phyloP scores from a whole-genome alignment of 768 basidiomycete genomes.

The Mycena alexandri region DNA sequence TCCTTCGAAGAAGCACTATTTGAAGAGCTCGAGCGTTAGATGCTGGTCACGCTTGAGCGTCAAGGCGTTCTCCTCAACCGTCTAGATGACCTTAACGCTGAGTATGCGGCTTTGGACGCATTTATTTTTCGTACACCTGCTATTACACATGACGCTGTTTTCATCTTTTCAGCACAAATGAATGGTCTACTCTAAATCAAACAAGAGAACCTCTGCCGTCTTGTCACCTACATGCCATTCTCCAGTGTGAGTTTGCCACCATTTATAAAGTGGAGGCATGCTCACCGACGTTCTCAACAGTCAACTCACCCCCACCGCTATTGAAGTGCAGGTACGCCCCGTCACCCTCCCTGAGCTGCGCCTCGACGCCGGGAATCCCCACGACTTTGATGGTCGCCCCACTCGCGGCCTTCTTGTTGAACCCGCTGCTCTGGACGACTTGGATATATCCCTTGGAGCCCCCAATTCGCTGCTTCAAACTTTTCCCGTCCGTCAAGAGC shows the following conservation, averaged over 20 bases:
- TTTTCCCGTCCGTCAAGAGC: constrained; percentile 69
- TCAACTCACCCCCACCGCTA: constrained; percentile 53
- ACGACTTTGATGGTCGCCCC: constrained; percentile 74
- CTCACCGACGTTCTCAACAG: constrained; percentile 78
- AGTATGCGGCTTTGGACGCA: too few relatives aligned
- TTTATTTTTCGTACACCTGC: too few relatives aligned
- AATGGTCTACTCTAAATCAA: constrained; percentile 71
- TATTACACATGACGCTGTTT: too few relatives aligned
- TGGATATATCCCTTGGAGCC: constrained; percentile 84
- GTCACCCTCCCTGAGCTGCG: constrained; percentile 87
- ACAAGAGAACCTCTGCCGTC: constrained; percentile 82
- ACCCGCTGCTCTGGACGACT: constrained; percentile 87
- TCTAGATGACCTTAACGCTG: too few relatives aligned
- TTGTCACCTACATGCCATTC: too few relatives aligned
- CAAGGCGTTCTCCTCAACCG: too few relatives aligned
- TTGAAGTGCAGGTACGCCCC: constrained; percentile 79
- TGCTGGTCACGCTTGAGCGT: too few relatives aligned
- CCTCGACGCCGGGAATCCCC: constrained; percentile 52
- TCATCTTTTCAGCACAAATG: too few relatives aligned
- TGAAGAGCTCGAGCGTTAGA: too few relatives aligned
- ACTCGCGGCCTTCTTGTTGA: constrained; percentile 66
- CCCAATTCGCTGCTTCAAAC: constrained; percentile 65
- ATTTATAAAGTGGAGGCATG: too few relatives aligned
- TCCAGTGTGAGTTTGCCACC: too few relatives aligned
- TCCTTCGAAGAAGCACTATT: too few relatives aligned